Conservation (phyloP, 345 rosid species). For the Citrus mangshanensis region DNA sequence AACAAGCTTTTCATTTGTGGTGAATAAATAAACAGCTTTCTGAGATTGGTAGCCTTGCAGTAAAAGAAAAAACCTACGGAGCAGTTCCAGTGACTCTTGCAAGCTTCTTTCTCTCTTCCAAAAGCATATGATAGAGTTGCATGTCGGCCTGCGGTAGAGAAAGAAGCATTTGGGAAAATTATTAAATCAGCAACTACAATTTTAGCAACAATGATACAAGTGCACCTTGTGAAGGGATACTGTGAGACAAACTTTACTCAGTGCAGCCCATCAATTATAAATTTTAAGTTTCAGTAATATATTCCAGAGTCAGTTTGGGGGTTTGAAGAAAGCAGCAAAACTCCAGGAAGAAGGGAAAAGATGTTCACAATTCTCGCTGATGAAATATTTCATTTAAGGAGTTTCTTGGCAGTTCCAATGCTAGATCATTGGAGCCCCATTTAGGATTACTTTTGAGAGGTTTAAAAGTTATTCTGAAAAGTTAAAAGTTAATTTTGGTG, state of each 20-base stretch:
- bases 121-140: slow-evolving; percentile 36
- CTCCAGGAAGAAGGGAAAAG: background rate
- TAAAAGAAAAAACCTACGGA: slow-evolving; percentile 34
- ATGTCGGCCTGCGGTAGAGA: slow-evolving; percentile 31
- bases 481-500: no score
- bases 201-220: background rate
- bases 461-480: no score
- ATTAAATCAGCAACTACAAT: background rate
- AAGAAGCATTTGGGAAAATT: background rate
- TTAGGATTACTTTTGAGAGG: no score
- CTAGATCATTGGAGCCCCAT: background rate
- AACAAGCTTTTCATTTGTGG: background rate
- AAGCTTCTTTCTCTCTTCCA: slow-evolving; percentile 44
- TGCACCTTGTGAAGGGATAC: slow-evolving; percentile 1
- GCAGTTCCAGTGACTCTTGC: slow-evolving; percentile 51
- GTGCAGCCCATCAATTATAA: background rate
- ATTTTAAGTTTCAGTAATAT: background rate
- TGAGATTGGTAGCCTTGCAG: slow-evolving; percentile 7
- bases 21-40: background rate
- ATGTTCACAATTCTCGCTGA: background rate
- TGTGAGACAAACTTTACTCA: background rate
- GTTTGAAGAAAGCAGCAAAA: background rate
- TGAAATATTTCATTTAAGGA: background rate
- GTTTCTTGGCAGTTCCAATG: background rate
- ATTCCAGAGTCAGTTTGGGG: background rate